Base-by-base conservation (phyloP, 768 basidiomycete genomes). In the Udeniomyces megalosporus region DNA sequence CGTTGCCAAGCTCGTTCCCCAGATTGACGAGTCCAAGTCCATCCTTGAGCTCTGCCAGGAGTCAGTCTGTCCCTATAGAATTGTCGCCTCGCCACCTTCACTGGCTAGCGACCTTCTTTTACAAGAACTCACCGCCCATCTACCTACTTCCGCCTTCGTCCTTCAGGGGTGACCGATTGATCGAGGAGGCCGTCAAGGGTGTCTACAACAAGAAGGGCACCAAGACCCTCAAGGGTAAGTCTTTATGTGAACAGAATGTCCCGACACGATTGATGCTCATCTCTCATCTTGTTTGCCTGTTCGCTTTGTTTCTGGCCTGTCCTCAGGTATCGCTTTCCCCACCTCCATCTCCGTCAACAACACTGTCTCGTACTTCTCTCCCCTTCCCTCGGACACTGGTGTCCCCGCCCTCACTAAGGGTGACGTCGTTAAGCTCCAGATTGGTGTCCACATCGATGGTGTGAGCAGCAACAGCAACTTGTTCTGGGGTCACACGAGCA, bases 381-480 rank as follows among this genome's bases (percentile, higher is more conserved):
- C 95, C n/a, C 82, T 96, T 60, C 83, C 83, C 79, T 90, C 77
- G 70, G 89, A 74, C 72, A 70, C 74, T 66, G 72, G 72, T 66
- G 64, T 68, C 26, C 60, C 70, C 20, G 66, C 66, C 26, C 62
- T 74, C 48, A 73, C 79, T 74, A 55, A 89, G 66, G 82, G 83
- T 64, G 95, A 99, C 73, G 83, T 99, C 62, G 93, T 97, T 68
- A 97, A 96, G 77, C 76, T 99, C 66, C 88, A 92, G 74, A 79
- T 97, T 64, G 95, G 95, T 50, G 91, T 92, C 22, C 95, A 99
- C 71, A 90, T 99, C 74, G 93, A 97, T 73, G 95, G 95, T 61
- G 67, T 67, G 58, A 53, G 67, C 66, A 10, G 22, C 15, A 44
- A 32, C 29, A 4, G 4, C 17, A 29, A 2, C 24, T 46, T 22